Evolutionary conservation across 2,329 filamentous ascomycete species (phyloP).

Genomic region (Venturia pyrina): DNA sequence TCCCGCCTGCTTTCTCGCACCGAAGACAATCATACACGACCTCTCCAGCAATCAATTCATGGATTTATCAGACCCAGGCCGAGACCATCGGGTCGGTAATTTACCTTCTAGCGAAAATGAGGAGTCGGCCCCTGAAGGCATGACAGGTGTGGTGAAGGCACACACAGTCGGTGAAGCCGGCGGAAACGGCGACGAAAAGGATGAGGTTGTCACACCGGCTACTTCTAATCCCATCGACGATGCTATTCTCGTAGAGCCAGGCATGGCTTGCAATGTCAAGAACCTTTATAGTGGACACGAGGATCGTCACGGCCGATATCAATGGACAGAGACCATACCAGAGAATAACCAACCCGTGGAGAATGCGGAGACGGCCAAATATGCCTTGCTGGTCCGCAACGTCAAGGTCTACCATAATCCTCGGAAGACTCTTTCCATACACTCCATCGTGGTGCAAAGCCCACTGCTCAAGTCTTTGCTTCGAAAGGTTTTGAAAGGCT

Average conservation of each 20-base stretch:
- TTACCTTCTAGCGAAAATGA: neutral
- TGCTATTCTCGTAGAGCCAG: constrained; percentile 10
- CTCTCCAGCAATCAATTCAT: neutral
- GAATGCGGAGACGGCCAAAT: constrained; percentile 16
- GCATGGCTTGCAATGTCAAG: constrained; percentile 26
- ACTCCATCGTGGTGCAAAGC: constrained; percentile 27
- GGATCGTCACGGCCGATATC: constrained; percentile 30
- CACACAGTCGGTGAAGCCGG: no score
- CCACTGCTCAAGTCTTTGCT: constrained; percentile 24
- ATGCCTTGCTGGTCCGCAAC: constrained; percentile 17
- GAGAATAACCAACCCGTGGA: constrained; percentile 16
- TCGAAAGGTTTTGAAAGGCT: constrained; percentile 22
- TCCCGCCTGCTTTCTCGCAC: neutral
- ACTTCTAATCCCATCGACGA: neutral
- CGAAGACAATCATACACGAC: neutral
- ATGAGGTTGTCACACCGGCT: neutral
- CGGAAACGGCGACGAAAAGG: neutral
- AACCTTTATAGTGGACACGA: constrained; percentile 35
- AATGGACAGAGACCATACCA: constrained; percentile 8
- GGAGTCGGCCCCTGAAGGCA: neutral
- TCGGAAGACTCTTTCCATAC: constrained; percentile 18
- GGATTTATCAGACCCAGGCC: neutral
- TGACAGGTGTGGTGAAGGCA: neutral
- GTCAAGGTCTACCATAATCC: constrained; percentile 17
- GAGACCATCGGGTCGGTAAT: neutral